Percentiles rank a stretch among this genome's conserved stretches.
phyloP scores from a whole-genome alignment of 257 asterid genomes.

The Sherardia arvensis region DNA sequence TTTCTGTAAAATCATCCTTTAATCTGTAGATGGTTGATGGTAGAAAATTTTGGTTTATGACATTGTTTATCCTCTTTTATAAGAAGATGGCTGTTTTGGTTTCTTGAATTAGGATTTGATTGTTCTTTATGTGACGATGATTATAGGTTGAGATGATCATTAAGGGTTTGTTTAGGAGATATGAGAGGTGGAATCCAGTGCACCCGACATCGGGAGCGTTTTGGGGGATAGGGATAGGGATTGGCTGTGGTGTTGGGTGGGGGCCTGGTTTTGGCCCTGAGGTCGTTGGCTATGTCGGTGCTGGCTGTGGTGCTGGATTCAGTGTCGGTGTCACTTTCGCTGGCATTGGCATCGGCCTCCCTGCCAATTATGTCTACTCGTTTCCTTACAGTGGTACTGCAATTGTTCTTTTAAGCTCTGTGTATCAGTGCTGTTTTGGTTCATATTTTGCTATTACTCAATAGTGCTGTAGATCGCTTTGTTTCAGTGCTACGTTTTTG shows the following conservation, averaged over 20 bases:
- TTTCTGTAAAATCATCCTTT: too few relatives aligned
- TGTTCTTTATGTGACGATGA: neutral
- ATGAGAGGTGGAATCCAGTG: constrained; percentile 89
- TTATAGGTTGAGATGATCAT: constrained; percentile 66
- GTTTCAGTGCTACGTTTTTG: neutral
- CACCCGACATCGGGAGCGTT: constrained; percentile 85
- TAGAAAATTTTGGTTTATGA: neutral
- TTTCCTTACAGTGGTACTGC: constrained; percentile 52
- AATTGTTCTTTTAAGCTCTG: neutral
- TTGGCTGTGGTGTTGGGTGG: constrained; percentile 99
- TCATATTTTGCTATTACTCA: neutral
- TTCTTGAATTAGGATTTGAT: constrained; percentile 1
- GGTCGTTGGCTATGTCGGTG: constrained; percentile 84
- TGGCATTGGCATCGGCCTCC: constrained; percentile 86
- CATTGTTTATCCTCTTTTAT: neutral
- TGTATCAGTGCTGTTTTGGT: neutral
- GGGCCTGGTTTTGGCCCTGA: constrained; percentile 99
- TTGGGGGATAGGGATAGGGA: constrained; percentile 91
- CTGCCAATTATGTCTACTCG: constrained; percentile 43
- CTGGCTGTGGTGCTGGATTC: constrained; percentile 95
- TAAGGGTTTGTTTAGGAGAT: constrained; percentile 62
- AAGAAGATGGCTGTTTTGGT: neutral
- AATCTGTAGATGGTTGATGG: neutral
- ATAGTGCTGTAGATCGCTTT: neutral
- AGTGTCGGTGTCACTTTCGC: constrained; percentile 71